These are phyloP conservation scores for Podaxis carcinomalis DNA, from an alignment of 768 basidiomycete species.

Conservation along the genomic window DNA sequence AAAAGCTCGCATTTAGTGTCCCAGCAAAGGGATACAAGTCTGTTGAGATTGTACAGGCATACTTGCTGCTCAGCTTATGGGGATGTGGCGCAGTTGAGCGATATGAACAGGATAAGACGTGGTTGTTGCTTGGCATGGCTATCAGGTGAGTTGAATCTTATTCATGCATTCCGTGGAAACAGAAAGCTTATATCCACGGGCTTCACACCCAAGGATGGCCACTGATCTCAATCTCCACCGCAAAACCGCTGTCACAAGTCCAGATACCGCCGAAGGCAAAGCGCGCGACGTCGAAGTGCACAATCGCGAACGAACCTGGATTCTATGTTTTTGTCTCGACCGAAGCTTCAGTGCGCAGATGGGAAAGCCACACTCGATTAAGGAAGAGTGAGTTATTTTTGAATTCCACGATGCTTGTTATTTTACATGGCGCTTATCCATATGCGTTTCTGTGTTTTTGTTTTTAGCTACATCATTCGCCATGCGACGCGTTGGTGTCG, in stretches of 20 bases:
- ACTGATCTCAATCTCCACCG: constrained; percentile 95
- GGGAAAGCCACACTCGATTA: constrained; percentile 92
- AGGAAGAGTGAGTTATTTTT: constrained; percentile 74
- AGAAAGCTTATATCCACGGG: neutral
- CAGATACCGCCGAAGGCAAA: constrained; percentile 74
- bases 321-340: constrained; percentile 82
- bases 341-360: constrained; percentile 91
- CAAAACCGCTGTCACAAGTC: constrained; percentile 59
- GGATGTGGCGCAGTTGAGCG: constrained; percentile 93
- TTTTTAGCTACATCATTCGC: constrained; percentile 76
- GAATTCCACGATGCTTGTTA: neutral
- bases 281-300: constrained; percentile 81
- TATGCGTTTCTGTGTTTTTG: constrained; percentile 12
- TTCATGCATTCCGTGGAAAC: neutral
- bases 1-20: constrained; percentile 84
- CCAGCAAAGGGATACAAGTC: constrained; percentile 87
- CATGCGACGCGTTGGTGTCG: constrained; percentile 74
- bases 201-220: constrained; percentile 68
- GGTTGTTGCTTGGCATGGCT: constrained; percentile 84
- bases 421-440: neutral
- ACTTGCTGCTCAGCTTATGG: constrained; percentile 84
- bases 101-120: constrained; percentile 95
- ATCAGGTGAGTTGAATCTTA: constrained; percentile 49
- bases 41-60: constrained; percentile 95
- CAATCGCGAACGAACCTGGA: constrained; percentile 95